A percentile compares a stretch with the other conserved stretches of the same genome.
These are phyloP conservation scores for Fusarium chuoi DNA, from an alignment of 2,329 filamentous ascomycete species.

Conservation along the genomic window DNA sequence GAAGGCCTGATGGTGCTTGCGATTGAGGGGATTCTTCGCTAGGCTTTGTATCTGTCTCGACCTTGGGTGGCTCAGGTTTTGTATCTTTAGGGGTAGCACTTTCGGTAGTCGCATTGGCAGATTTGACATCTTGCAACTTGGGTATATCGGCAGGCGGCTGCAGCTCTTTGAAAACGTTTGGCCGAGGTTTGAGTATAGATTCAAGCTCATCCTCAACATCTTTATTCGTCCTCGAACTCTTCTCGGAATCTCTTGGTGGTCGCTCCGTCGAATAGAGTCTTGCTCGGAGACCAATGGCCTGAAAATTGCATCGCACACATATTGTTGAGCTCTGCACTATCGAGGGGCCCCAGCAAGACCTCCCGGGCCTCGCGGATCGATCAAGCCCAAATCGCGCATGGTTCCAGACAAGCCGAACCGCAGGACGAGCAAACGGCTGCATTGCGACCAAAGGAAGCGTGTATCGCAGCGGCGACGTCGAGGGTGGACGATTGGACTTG, in stretches of 20 bases:
- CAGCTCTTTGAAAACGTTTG: conserved; percentile 19
- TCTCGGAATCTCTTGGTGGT: conserved; percentile 33
- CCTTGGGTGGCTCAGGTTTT: conserved; percentile 5
- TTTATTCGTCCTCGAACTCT: conserved; percentile 25
- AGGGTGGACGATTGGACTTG: conserved; percentile 15
- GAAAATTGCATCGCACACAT: conserved; percentile 38
- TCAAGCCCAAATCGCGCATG: conserved; percentile 44
- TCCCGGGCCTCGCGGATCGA: conserved; percentile 33
- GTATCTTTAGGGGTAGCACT: neutral
- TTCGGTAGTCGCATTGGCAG: neutral
- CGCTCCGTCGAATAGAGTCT: conserved; percentile 45
- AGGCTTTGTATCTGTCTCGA: conserved; percentile 11
- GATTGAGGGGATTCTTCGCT: conserved; percentile 4
- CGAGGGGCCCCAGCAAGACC: conserved; percentile 27
- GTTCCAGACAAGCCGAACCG: conserved; percentile 45
- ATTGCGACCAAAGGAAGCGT: conserved; percentile 40
- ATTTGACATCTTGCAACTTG: conserved; percentile 9
- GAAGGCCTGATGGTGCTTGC: conserved; percentile 36
- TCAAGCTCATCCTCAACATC: conserved; percentile 33
- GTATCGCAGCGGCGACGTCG: conserved; percentile 23
- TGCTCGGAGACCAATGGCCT: conserved; percentile 33
- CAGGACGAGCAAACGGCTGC: conserved; percentile 50
- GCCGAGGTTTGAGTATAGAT: conserved; percentile 34
- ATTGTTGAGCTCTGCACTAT: conserved; percentile 23
- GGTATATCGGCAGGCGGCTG: conserved; percentile 16